Evolutionary conservation across 2,329 filamentous ascomycete genomes (phyloP).

Genomic region (Microdochium paspali): DNA sequence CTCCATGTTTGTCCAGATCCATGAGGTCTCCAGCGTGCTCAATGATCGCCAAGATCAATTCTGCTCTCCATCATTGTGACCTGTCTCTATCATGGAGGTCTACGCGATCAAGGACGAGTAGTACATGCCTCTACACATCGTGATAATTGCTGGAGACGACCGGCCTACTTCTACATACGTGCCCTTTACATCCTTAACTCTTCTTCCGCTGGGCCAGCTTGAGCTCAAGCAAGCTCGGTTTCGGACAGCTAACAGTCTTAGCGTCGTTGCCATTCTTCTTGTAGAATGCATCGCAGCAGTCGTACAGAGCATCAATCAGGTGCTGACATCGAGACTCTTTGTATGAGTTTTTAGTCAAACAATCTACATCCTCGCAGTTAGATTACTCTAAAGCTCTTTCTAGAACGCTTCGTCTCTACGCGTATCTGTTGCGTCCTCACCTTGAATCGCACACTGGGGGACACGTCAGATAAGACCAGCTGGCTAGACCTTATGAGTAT

Average conservation of each 20-base stretch:
- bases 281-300: slow-evolving; percentile 90
- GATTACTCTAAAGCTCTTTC: background rate
- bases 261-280: slow-evolving; percentile 66
- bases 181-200: background rate
- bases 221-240: slow-evolving; percentile 65
- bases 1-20: slow-evolving; percentile 91
- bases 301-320: slow-evolving; percentile 77
- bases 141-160: background rate
- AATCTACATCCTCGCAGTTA: slow-evolving; percentile 44
- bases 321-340: slow-evolving; percentile 74
- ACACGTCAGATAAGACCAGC: slow-evolving; percentile 5
- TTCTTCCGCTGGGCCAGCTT: slow-evolving; percentile 67
- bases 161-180: background rate
- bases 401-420: background rate
- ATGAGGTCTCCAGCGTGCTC: slow-evolving; percentile 86
- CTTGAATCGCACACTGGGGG: slow-evolving; percentile 77
- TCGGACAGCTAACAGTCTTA: slow-evolving; percentile 75
- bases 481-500: background rate
- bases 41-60: slow-evolving; percentile 85
- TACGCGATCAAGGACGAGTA: slow-evolving; percentile 27
- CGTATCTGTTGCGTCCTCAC: slow-evolving; percentile 34
- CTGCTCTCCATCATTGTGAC: slow-evolving; percentile 62
- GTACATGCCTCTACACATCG: slow-evolving; percentile 16
- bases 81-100: slow-evolving; percentile 38
- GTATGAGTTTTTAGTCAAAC: slow-evolving; percentile 74